Conservation (phyloP, 169 alveolate species). For the Cryptosporidium baileyi region DNA sequence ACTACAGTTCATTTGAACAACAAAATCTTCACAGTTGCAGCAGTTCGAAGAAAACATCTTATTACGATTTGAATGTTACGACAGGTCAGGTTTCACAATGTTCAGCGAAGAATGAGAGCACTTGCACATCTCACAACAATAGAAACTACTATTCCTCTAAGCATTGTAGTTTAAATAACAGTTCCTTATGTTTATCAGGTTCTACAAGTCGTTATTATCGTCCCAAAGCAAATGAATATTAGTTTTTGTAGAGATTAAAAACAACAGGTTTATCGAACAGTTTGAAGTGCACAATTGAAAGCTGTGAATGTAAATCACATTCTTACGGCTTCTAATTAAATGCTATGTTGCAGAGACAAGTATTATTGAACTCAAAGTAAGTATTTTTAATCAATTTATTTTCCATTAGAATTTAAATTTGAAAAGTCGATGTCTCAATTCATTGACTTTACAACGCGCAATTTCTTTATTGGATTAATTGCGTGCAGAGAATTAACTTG, state of each 20-base stretch:
- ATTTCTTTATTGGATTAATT: neutral
- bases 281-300: too few relatives aligned
- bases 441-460: too few relatives aligned
- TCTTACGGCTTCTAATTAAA: too few relatives aligned
- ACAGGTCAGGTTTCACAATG: neutral
- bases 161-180: neutral
- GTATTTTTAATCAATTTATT: neutral
- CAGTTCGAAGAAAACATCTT: neutral
- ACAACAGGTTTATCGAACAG: too few relatives aligned
- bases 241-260: too few relatives aligned
- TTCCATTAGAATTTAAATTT: neutral
- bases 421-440: too few relatives aligned
- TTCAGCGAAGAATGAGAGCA: neutral
- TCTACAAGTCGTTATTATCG: conserved; percentile 7
- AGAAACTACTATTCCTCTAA: conserved; percentile 3
- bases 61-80: neutral
- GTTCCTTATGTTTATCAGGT: neutral
- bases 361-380: too few relatives aligned
- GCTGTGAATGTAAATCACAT: too few relatives aligned
- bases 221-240: neutral
- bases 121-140: neutral
- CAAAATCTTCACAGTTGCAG: neutral
- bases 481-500: neutral
- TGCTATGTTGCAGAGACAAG: too few relatives aligned
- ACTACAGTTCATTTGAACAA: neutral